A percentile compares a stretch with the other conserved stretches of the same genome.
phyloP scores from a whole-genome alignment of 2,329 filamentous ascomycete genomes.

The Tolypocladium guangdongense region DNA sequence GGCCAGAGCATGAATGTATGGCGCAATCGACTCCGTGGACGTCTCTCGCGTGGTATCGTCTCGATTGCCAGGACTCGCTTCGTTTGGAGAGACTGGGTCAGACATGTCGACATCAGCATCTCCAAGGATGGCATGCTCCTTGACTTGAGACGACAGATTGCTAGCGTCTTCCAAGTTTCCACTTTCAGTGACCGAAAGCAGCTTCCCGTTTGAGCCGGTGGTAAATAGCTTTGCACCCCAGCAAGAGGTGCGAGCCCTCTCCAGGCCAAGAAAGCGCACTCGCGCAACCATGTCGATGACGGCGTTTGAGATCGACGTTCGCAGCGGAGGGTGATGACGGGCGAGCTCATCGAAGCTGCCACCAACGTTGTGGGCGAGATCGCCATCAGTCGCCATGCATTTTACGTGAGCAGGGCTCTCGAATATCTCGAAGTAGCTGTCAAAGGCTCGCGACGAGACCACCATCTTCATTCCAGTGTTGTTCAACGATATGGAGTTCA shows the following conservation, averaged over 20 bases:
- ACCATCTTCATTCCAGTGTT: conserved; percentile 80
- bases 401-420: conserved; percentile 84
- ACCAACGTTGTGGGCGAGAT: conserved; percentile 63
- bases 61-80: conserved; percentile 5
- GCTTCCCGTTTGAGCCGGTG: conserved; percentile 44
- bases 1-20: conserved; percentile 65
- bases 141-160: conserved; percentile 24
- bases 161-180: conserved; percentile 19
- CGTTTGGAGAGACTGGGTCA: conserved; percentile 29
- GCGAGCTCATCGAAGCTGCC: conserved; percentile 87
- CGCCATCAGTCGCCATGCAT: conserved; percentile 63
- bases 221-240: conserved; percentile 73
- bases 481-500: conserved; percentile 91
- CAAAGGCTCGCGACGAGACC: conserved; percentile 67
- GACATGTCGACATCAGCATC: conserved; percentile 55
- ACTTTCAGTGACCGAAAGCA: conserved; percentile 41
- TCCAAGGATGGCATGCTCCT: conserved; percentile 23
- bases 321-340: conserved; percentile 80
- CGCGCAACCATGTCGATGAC: conserved; percentile 81
- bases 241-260: conserved; percentile 55
- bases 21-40: conserved; percentile 34
- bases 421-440: conserved; percentile 92
- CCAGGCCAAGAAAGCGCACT: conserved; percentile 62
- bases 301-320: conserved; percentile 70
- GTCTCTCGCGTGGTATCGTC: conserved; percentile 11